Percentiles rank a stretch among this genome's conserved stretches.
phyloP scores from a whole-genome alignment of 495 filamentous ascomycete genomes.

The Hyaloscypha bicolor region DNA sequence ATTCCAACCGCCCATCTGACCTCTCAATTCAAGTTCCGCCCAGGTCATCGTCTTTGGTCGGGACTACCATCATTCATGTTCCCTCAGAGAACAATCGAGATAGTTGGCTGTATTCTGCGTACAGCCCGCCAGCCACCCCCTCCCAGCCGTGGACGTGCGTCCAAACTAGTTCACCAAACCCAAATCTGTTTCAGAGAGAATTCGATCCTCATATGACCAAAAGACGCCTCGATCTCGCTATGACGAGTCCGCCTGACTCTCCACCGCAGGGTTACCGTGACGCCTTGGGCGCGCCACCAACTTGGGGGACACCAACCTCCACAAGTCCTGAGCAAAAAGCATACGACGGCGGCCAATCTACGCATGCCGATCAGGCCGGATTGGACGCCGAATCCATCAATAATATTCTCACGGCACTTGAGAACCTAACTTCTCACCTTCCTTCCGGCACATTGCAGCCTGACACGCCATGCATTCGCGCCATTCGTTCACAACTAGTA shows the following conservation, averaged over 20 bases:
- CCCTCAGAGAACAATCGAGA: neutral
- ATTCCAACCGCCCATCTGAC: neutral
- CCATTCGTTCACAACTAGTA: constrained; percentile 8
- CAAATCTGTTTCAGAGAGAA: neutral
- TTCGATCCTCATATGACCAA: constrained; percentile 1
- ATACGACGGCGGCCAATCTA: neutral
- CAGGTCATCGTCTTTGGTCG: constrained; percentile 16
- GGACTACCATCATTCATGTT: neutral
- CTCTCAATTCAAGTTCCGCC: constrained; percentile 16
- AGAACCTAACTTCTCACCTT: constrained; percentile 4
- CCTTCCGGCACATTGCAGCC: constrained; percentile 3
- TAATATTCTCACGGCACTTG: neutral
- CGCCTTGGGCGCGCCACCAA: neutral
- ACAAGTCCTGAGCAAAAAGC: constrained; percentile 26
- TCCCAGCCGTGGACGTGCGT: neutral
- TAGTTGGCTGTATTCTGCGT: constrained; percentile 2
- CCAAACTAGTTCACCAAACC: neutral
- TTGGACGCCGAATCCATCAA: neutral
- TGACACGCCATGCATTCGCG: constrained; percentile 4
- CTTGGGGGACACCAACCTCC: constrained; percentile 15
- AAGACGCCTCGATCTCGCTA: constrained; percentile 19
- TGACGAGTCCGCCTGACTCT: constrained; percentile 29
- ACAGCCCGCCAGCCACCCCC: constrained; percentile 16
- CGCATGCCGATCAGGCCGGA: neutral
- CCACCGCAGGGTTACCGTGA: constrained; percentile 25